phyloP scores from a whole-genome alignment of 225 moss, liverwort and hornwort genomes.

The Pseudoscleropodium purum region DNA sequence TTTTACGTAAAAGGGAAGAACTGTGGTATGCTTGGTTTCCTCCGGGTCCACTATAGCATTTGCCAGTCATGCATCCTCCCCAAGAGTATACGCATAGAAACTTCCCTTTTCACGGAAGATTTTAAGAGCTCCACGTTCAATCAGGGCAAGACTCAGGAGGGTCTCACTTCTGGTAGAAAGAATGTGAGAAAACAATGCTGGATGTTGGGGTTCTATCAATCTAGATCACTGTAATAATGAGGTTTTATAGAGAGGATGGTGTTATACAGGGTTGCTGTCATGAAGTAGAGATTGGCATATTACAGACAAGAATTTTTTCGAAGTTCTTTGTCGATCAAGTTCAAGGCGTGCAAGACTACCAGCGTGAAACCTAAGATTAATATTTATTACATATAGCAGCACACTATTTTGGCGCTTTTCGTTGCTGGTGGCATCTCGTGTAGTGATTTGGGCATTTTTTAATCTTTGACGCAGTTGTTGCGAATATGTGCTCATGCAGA shows the following conservation, averaged over 20 bases:
- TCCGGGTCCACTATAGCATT: not conserved
- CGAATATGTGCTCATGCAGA: slow-evolving; percentile 39
- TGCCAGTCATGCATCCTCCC: not conserved
- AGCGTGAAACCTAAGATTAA: not conserved
- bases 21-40: not conserved
- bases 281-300: not conserved
- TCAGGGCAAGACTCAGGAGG: not conserved
- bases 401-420: not conserved
- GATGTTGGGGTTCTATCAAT: not conserved
- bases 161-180: not conserved
- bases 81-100: not conserved
- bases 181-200: not conserved
- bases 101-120: not conserved
- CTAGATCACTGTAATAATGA: not conserved
- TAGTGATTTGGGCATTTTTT: not conserved
- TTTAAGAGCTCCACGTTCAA: not conserved
- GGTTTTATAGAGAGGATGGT: not conserved
- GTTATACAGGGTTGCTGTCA: not conserved
- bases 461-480: not conserved
- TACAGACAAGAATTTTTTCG: not conserved
- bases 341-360: not conserved
- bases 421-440: not conserved
- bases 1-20: not conserved
- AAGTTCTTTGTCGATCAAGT: not conserved
- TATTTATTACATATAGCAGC: not conserved